Conservation (phyloP, 2,329 filamentous ascomycete species). For the Cercospora zeae-maydis region DNA sequence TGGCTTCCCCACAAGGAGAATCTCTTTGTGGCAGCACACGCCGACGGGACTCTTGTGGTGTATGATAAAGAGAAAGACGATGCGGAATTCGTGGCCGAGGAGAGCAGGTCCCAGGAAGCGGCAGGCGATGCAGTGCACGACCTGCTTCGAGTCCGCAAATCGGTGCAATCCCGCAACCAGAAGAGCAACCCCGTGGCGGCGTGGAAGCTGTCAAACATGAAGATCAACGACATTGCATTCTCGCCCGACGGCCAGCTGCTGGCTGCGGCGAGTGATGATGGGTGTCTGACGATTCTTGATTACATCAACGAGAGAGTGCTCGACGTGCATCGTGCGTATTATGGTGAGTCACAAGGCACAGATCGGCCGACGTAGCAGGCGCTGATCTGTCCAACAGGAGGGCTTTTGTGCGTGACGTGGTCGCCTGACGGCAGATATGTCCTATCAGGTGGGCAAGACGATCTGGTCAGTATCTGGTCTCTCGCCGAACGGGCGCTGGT, state of each 20-base stretch:
- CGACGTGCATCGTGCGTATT: slow-evolving; percentile 85
- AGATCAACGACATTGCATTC: slow-evolving; percentile 87
- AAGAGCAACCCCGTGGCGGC: slow-evolving; percentile 87
- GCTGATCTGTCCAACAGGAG: slow-evolving; percentile 35
- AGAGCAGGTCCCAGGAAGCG: slow-evolving; percentile 29
- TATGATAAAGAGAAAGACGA: slow-evolving; percentile 99
- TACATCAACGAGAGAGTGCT: slow-evolving; percentile 86
- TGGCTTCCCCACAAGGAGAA: slow-evolving; percentile 96
- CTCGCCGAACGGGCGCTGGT: slow-evolving; percentile 78
- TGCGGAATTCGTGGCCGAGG: slow-evolving; percentile 68
- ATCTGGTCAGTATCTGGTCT: slow-evolving; percentile 94
- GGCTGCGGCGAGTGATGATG: slow-evolving; percentile 88
- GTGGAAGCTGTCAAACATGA: slow-evolving; percentile 89
- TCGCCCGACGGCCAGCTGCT: slow-evolving; percentile 84
- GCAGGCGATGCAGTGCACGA: slow-evolving; percentile 20
- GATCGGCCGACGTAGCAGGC: not conserved
- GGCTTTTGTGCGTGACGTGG: slow-evolving; percentile 91
- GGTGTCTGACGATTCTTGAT: slow-evolving; percentile 83
- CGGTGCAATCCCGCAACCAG: slow-evolving; percentile 88
- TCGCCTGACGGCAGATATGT: slow-evolving; percentile 96
- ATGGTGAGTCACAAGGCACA: slow-evolving; percentile 52
- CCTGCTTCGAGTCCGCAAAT: slow-evolving; percentile 69
- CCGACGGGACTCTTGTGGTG: slow-evolving; percentile 84
- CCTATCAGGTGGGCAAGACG: slow-evolving; percentile 91
- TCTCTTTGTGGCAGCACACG: slow-evolving; percentile 84